Evolutionary conservation across 2,329 filamentous ascomycete species (phyloP).

Genomic region (Rhinocladiella similis): DNA sequence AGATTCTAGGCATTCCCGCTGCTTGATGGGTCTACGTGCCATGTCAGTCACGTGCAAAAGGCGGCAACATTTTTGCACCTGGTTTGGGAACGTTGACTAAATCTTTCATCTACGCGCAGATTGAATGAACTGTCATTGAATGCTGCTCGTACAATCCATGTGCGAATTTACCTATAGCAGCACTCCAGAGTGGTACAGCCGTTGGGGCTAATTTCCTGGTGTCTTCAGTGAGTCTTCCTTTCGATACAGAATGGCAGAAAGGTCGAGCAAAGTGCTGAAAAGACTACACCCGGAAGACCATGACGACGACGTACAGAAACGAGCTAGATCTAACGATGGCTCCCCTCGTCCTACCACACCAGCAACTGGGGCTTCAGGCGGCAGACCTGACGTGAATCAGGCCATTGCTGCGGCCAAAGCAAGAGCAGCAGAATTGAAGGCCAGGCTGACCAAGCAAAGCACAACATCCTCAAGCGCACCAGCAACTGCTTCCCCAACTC

Average conservation of each 20-base stretch:
- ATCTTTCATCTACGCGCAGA: too few relatives aligned
- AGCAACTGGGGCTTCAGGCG: constrained; percentile 30
- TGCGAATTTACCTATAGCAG: background rate
- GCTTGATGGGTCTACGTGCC: too few relatives aligned
- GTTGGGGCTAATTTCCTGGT: background rate
- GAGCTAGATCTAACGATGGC: constrained; percentile 51
- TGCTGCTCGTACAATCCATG: too few relatives aligned
- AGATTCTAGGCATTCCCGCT: too few relatives aligned
- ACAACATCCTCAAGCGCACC: constrained; percentile 27
- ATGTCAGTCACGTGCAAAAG: too few relatives aligned
- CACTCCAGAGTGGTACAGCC: background rate
- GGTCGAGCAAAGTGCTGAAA: constrained; percentile 41
- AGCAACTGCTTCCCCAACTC: constrained; percentile 38
- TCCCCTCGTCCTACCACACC: constrained; percentile 45
- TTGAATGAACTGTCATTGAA: too few relatives aligned
- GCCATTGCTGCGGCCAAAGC: constrained; percentile 50
- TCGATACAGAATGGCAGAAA: constrained; percentile 20
- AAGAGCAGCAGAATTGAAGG: constrained; percentile 50
- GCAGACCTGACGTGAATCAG: constrained; percentile 43
- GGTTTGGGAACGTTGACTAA: too few relatives aligned
- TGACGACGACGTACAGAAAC: constrained; percentile 46
- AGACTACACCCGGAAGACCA: constrained; percentile 50
- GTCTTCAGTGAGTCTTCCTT: constrained; percentile 20
- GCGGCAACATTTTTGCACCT: too few relatives aligned
- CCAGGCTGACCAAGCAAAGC: constrained; percentile 37